Evolutionary conservation across 2,329 filamentous ascomycete genomes (phyloP).

Genomic region (Rhytidhysteron rufulum): DNA sequence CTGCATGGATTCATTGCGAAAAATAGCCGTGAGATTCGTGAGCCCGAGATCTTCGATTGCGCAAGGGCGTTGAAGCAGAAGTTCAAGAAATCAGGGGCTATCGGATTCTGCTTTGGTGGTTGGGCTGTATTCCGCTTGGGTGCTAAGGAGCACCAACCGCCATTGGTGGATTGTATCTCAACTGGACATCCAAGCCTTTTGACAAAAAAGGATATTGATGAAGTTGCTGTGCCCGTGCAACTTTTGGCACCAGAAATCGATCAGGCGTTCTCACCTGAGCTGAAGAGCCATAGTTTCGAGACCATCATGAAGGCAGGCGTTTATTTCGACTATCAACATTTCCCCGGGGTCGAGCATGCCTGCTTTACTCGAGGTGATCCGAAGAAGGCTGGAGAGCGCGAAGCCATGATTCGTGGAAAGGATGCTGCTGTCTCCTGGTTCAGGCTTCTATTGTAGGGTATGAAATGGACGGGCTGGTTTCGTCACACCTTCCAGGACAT

Average conservation of each 20-base stretch:
- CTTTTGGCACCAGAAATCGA: slow-evolving; percentile 28
- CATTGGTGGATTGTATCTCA: slow-evolving; percentile 27
- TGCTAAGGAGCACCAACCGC: slow-evolving; percentile 16
- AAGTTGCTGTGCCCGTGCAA: slow-evolving; percentile 28
- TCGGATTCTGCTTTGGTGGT: slow-evolving; percentile 49
- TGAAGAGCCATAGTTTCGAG: slow-evolving; percentile 26
- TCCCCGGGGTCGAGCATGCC: slow-evolving; percentile 28
- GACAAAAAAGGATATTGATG: slow-evolving; percentile 26
- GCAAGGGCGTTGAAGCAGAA: slow-evolving; percentile 34
- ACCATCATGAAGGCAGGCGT: slow-evolving; percentile 25
- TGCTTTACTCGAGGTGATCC: slow-evolving; percentile 28
- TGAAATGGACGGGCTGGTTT: no score
- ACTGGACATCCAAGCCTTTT: slow-evolving; percentile 27
- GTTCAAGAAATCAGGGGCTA: slow-evolving; percentile 40
- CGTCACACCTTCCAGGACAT: no score
- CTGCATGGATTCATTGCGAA: slow-evolving; percentile 35
- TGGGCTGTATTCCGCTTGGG: slow-evolving; percentile 32
- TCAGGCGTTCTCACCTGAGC: slow-evolving; percentile 20
- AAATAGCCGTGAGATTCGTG: slow-evolving; percentile 37
- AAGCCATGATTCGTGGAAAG: slow-evolving; percentile 17
- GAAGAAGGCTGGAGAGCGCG: slow-evolving; percentile 28
- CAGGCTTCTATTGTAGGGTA: no score
- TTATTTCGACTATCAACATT: slow-evolving; percentile 31
- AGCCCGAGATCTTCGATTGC: slow-evolving; percentile 33
- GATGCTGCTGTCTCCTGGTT: neutral